phyloP scores from a whole-genome alignment of 1,284 basidiomycete genomes.

The Papiliotrema laurentii region DNA sequence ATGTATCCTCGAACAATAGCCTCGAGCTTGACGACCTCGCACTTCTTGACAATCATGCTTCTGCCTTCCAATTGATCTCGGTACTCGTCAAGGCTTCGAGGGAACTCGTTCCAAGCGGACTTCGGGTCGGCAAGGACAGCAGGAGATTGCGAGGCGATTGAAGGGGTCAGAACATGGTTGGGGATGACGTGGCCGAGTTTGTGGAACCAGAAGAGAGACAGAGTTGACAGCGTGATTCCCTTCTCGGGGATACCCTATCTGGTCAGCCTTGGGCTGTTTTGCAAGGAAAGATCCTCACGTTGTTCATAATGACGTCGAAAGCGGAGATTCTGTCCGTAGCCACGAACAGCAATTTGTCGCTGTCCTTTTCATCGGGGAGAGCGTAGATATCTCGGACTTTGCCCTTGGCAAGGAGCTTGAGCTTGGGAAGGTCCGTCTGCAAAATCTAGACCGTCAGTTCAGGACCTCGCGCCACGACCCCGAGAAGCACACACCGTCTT shows the following conservation, averaged over 20 bases:
- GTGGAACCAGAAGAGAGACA: constrained; percentile 94
- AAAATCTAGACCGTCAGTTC: constrained; percentile 21
- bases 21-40: constrained; percentile 88
- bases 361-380: constrained; percentile 55
- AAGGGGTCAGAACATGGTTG: constrained; percentile 76
- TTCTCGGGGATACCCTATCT: constrained; percentile 87
- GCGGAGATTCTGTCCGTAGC: constrained; percentile 95
- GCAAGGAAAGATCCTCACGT: constrained; percentile 57
- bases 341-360: constrained; percentile 75
- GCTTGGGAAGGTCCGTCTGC: constrained; percentile 49
- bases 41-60: constrained; percentile 86
- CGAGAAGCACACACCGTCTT: neutral
- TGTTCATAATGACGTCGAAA: constrained; percentile 90
- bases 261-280: neutral
- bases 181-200: constrained; percentile 72
- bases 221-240: constrained; percentile 80
- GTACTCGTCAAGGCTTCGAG: constrained; percentile 59
- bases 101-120: constrained; percentile 67
- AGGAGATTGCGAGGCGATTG: constrained; percentile 22
- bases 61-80: constrained; percentile 68
- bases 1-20: constrained; percentile 96
- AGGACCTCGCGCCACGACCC: too few species aligned
- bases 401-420: constrained; percentile 68
- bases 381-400: constrained; percentile 92
- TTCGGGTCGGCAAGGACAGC: constrained; percentile 18